Evolutionary conservation across 2,329 filamentous ascomycete species (phyloP), one percentile per base, ranked within the genome.

Genomic region (Pseudovirgaria hyperparasitica): DNA sequence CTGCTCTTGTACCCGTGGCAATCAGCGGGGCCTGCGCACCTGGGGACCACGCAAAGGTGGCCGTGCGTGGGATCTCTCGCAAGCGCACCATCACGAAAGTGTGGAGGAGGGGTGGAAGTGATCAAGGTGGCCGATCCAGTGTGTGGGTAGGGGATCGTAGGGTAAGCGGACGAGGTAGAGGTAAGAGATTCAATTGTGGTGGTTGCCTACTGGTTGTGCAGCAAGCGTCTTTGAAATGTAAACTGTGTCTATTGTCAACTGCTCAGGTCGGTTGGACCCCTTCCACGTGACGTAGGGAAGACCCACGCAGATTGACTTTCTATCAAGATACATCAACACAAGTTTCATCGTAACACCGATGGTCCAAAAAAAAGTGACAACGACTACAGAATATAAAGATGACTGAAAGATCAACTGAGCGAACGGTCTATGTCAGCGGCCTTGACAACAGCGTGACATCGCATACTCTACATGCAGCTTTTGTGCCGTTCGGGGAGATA

Each of bases 401-500:
- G 37, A 12, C 19, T 9, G 9, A 20, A 20, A 20, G 19, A 20
- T 9, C 9, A 9, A 20, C 50, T 58, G 94, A 93, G 58, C 75
- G 82, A 23, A 98, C 90, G 8, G 69, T 98, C 35, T 92, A 92
- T 50, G 82, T 98, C 27, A 86, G 86, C 36, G 87, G 87, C 17
- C 72, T 98, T 26, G 76, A 90, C 40, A 72, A 77, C 35, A 67
- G 74, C 27, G 85, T 92, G 32, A 87, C 77, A 9, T 63, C 65
- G 19, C 69, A 72, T 34, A 81, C 77, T 34, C 65, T 98, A 24
- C 77, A 85, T 43, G 82, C 92, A 45, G 86, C 86, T 29, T 98
- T 98, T 59, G 72, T 98, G 31, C 90, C 92, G 0, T 98, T 98
- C 54, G 90, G 92, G 47, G 87, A 94, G 53, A 87, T 98, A 35